These are phyloP conservation scores for Trypanosoma melophagium DNA, from an alignment of 208 protist genomes.

Conservation along the genomic window DNA sequence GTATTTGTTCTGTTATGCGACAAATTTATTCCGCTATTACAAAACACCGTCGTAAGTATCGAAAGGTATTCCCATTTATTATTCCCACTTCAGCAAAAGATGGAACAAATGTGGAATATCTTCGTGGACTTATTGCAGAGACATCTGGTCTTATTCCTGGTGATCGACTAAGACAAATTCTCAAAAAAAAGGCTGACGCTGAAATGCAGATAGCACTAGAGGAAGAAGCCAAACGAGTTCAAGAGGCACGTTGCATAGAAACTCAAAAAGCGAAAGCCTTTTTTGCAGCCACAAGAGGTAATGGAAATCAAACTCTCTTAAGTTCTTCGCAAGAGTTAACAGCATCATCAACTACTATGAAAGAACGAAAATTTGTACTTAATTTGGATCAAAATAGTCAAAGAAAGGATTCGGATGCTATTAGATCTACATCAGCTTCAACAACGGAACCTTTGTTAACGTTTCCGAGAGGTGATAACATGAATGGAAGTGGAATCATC, in stretches of 20 bases:
- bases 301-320: not conserved
- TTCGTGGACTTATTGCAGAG: constrained; percentile 85
- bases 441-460: constrained; percentile 9
- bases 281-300: constrained; percentile 29
- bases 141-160: constrained; percentile 86
- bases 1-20: constrained; percentile 86
- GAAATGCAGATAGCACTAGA: constrained; percentile 51
- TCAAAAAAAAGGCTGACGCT: constrained; percentile 48
- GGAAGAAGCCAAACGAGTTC: constrained; percentile 55
- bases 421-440: not conserved
- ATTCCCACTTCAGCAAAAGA: constrained; percentile 82
- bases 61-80: constrained; percentile 87
- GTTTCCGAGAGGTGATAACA: not conserved
- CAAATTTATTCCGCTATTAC: constrained; percentile 88
- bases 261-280: constrained; percentile 39
- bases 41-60: constrained; percentile 78
- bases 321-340: too few species aligned
- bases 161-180: constrained; percentile 69
- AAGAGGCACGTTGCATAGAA: constrained; percentile 45
- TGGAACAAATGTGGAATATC: constrained; percentile 81
- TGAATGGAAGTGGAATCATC: not conserved
- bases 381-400: constrained; percentile 5
- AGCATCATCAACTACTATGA: constrained; percentile 10
- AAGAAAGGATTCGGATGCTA: not conserved
- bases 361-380: constrained; percentile 25